phyloP scores from a whole-genome alignment of 192 early-diverging fungal genomes.

The Backusella parvicylindrica region DNA sequence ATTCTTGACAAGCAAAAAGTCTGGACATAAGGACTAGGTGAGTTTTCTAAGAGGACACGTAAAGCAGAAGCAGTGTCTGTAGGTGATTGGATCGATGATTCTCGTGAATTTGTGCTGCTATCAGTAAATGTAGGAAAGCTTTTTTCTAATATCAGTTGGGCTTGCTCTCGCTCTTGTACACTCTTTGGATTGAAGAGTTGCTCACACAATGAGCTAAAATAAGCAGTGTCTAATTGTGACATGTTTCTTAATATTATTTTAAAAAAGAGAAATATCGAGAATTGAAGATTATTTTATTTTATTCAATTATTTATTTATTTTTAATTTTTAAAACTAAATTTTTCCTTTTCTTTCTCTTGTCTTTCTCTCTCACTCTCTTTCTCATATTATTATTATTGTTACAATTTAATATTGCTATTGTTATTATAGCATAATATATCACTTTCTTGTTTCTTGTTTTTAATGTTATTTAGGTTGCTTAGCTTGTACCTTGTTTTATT shows the following conservation, averaged over 20 bases:
- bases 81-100: constrained; percentile 45
- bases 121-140: constrained; percentile 85
- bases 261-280: neutral
- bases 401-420: neutral
- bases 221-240: constrained; percentile 25
- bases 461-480: neutral
- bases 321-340: neutral
- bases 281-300: neutral
- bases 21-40: constrained; percentile 64
- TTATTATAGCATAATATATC: neutral
- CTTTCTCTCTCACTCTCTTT: neutral
- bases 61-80: constrained; percentile 56
- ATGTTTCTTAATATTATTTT: neutral
- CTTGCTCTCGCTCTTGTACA: constrained; percentile 56
- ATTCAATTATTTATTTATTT: neutral
- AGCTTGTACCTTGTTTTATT: neutral
- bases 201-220: constrained; percentile 46
- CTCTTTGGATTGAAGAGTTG: constrained; percentile 62
- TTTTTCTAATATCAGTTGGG: constrained; percentile 69
- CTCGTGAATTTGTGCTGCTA: constrained; percentile 18
- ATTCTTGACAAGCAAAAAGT: constrained; percentile 61
- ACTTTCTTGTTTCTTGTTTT: neutral
- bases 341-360: neutral
- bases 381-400: neutral
- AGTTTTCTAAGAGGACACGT: constrained; percentile 55